Base-by-base conservation (phyloP, 331 rosid genomes). In the Malus hybrid region DNA sequence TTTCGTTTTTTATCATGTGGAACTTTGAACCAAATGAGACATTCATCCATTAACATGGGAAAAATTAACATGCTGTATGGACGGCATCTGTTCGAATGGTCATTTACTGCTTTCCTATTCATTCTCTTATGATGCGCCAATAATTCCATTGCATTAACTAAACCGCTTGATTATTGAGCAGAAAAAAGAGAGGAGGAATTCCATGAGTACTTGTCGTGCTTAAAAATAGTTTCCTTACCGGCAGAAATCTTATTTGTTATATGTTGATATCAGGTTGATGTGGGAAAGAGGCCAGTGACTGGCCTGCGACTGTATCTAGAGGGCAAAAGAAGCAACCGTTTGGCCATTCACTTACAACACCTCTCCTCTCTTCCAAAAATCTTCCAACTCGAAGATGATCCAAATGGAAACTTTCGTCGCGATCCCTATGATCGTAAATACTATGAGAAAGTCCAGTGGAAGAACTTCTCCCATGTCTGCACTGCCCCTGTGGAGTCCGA, bases 391-490 rank as follows among this genome's bases (percentile, higher is more conserved):
- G 86, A 86, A 77, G 97, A 91, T 77, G 98, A 93, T 86, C 87
- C 90, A 34, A 80, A 80, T 70, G 87, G 84, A 1, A 90, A 85
- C 86, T 85, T 88, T 77, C 44, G 14, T 67, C 85, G 79, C 52
- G 93, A 81, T 69, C 65, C 90, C 42, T 75, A 80, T 20, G 95
- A 91, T 72, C 92, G 82, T 71, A 90, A 74, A 79, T 93, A 88
- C 82, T 89, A 80, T 39, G 98, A 93, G 85, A 93, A 91, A 88
- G 98, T 93, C 74, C 98, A 86, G 73, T 93, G 96, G 93, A 93
- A 93, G 90, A 90, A 88, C 87, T 93, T 93, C 82, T 93, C 98
- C 79, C 98, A 91, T 56, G 96, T 93, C 69, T 93, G 97, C 82
- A 91, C 98, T 70, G 94, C 98, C 44, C 96, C 98, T 7, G 94